Evolutionary conservation across 1,284 basidiomycete species (phyloP), one percentile per base, ranked within the genome.

Genomic region (Malassezia nana): DNA sequence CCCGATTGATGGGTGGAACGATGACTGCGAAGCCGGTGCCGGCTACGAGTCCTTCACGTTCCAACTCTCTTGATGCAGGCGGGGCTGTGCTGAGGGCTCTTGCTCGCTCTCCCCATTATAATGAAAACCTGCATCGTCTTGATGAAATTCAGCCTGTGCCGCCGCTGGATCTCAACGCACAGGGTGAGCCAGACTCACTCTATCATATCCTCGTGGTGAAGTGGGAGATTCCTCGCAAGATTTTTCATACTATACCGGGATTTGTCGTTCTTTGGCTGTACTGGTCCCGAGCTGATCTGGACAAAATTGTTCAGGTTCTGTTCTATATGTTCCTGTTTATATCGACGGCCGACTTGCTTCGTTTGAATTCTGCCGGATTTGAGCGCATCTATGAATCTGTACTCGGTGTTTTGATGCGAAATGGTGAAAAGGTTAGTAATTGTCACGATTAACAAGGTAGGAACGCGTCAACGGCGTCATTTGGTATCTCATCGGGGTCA

Each of bases 401-500:
- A 28, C 76, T 92, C 1, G 91, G 92, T 18, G 84, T 87, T 69
- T 80, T 98, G 51, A 96, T 98, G 92, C 82, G 90, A 15, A 88
- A 91, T 63, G 84, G 83, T 62, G 91, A 95, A 78, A 86, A 85
- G 78, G 84, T 84, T 50, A 42, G 79, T 68, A 29, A 13, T 6
- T 13, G n/a, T 18, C 16, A 20, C 7, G 12, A 25, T 10, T 35
- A 28, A 22, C 46, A 22, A 15, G 26, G 28, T 46, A 63, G 63
- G 66, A 73, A 32, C 64, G 65, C 38, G 68, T 75, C 45, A 77
- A 76, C 42, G 92, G 92, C 4, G 89, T 92, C 26, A 83, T 95
- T 41, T 96, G 89, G 87, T 98, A 96, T 74, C 84, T 96, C 48
- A 76, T 92, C 26, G 92, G 92, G 16, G 89, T 89, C 63, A 82